phyloP scores from a whole-genome alignment of 179 eudicot genomes.

The Silene noctiflora region DNA sequence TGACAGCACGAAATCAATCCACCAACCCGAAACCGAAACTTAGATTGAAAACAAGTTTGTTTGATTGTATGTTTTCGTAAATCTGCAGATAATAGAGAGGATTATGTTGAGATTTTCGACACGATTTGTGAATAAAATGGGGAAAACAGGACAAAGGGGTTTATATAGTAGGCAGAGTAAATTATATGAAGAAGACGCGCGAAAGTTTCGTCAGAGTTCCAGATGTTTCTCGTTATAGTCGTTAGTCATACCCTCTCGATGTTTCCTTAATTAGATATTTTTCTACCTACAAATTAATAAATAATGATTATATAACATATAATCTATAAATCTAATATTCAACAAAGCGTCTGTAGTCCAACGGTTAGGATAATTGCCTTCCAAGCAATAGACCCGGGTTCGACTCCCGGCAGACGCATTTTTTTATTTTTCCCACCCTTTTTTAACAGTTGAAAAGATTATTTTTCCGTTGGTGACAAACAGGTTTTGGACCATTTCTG shows the following conservation, averaged over 20 bases:
- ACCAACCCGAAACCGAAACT: slow-evolving; percentile 27
- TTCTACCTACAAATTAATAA: too few relatives aligned
- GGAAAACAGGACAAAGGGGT: not conserved
- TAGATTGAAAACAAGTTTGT: not conserved
- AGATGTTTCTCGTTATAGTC: slow-evolving; percentile 31
- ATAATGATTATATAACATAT: too few relatives aligned
- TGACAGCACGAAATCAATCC: slow-evolving; percentile 33
- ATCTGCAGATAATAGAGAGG: not conserved
- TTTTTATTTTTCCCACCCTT: not conserved
- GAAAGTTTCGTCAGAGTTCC: slow-evolving; percentile 26
- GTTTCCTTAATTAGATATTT: slow-evolving; percentile 4
- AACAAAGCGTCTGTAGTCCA: slow-evolving; percentile 11
- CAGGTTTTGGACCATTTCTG: too few relatives aligned
- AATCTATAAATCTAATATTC: too few relatives aligned
- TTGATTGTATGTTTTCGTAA: not conserved
- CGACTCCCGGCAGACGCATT: slow-evolving; percentile 19
- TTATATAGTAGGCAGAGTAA: slow-evolving; percentile 3
- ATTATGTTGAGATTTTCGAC: not conserved
- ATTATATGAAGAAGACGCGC: slow-evolving; percentile 20
- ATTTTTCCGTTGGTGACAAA: too few relatives aligned
- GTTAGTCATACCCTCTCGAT: slow-evolving; percentile 11
- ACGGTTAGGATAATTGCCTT: slow-evolving; percentile 17
- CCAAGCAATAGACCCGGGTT: slow-evolving; percentile 17
- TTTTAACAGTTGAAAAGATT: too few relatives aligned
- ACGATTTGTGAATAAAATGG: not conserved